Percentiles rank a stretch among this genome's conserved stretches.
phyloP scores from a whole-genome alignment of 2,329 filamentous ascomycete species.

The Zymoseptoria crescenta region DNA sequence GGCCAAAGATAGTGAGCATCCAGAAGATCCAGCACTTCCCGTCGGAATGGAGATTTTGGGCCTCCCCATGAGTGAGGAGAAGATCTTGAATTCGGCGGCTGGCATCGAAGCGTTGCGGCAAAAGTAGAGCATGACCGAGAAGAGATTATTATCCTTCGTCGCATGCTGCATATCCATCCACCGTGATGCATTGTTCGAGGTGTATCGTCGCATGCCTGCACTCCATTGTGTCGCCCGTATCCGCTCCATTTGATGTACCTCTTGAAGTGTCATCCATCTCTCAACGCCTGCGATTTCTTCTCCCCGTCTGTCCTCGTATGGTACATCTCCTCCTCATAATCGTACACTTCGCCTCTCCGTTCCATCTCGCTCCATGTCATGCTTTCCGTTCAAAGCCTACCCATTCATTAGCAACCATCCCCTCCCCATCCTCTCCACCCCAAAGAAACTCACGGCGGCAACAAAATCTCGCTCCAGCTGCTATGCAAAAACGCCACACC shows the following conservation, averaged over 20 bases:
- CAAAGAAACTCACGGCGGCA: constrained; percentile 37
- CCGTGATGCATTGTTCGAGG: not conserved
- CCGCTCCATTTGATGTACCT: not conserved
- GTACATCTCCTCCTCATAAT: constrained; percentile 1
- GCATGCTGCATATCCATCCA: not conserved
- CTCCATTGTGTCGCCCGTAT: not conserved
- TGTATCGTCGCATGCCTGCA: not conserved
- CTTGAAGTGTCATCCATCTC: not conserved
- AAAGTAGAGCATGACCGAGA: not conserved
- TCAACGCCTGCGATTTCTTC: not conserved
- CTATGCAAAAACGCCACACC: constrained; percentile 47
- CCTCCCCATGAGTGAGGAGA: constrained; percentile 16
- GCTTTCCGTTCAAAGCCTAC: constrained; percentile 1
- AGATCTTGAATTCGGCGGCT: constrained; percentile 16
- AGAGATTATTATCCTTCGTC: not conserved
- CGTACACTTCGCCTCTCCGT: constrained; percentile 3
- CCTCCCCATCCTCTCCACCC: not conserved
- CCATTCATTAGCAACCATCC: not conserved
- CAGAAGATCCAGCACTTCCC: constrained; percentile 16
- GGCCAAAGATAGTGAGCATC: constrained; percentile 15
- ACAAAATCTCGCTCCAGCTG: constrained; percentile 45
- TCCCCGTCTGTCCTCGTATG: not conserved
- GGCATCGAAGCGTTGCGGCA: constrained; percentile 11
- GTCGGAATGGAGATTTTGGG: constrained; percentile 21
- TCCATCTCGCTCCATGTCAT: not conserved